Base-by-base conservation (phyloP, 129 eudicot species). In the Lonicera japonica region DNA sequence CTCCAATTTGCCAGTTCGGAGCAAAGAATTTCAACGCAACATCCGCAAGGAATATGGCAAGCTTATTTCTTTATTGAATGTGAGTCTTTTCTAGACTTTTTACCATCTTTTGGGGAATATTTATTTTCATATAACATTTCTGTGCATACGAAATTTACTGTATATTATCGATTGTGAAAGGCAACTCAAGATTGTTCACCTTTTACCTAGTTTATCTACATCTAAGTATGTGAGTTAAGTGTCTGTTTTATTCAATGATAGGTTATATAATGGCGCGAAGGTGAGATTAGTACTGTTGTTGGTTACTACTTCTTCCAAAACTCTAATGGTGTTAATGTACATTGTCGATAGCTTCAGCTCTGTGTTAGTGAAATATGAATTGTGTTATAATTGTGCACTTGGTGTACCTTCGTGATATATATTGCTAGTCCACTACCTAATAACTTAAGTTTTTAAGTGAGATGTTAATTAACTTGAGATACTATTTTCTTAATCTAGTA, bases 31-130 rank as follows among this genome's bases (percentile, higher is more conserved):
- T 34, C 90, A 71, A 11, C 87, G 98, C 57, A 92, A 82, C 69
- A 92, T 92, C 36, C 88, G 98, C 25, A 92, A 92, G 84, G 98
- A 92, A 80, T 92, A 84, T 66, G 98, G 96, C 12, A 87, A 82
- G 77, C 81, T 92, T 56, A 75, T 85, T 56, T 80, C 91, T 59
- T 71, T 92, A 63, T 73, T 92, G 73, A 85, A 87, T 78, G 98
- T 92, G 84, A 92, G 96, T 21, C 61, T 5, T 58, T 43, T 24
- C 36, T 11, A 53, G 17, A 23, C 58, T 22, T 64, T 48, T 19
- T n/a, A 20, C 68, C 54, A 25, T 5, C 58, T 64, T 1, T 64
- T 43, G 13, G 50, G 13, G 50, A 43, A 2, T 10, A 11, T 4
- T 43, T 43, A 43, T 43, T 43, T 43, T 43, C 13, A 10, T 43